These are phyloP conservation scores for Trichoderma sp. DNA, from an alignment of 2,329 filamentous ascomycete genomes.

Conservation along the genomic window DNA sequence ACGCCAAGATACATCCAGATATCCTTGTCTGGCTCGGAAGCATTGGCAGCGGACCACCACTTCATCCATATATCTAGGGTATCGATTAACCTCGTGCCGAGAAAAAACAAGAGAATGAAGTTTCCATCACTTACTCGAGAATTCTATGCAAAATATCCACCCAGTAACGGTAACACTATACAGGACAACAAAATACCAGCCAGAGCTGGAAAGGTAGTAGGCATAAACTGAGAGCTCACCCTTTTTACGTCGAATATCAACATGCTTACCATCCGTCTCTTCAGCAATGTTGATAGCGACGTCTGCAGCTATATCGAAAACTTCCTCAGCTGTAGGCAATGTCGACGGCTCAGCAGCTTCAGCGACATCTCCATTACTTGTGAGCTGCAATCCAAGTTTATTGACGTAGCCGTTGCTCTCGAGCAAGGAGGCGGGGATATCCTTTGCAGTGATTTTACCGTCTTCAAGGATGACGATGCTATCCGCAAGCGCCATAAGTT, in stretches of 20 bases:
- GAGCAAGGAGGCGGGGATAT: not conserved
- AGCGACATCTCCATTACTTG: not conserved
- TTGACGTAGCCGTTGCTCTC: slow-evolving; percentile 5
- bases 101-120: not conserved
- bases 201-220: slow-evolving; percentile 13
- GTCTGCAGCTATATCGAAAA: slow-evolving; percentile 8
- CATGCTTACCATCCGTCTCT: slow-evolving; percentile 4
- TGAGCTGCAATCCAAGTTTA: slow-evolving; percentile 7
- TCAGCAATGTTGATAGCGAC: not conserved
- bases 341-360: not conserved
- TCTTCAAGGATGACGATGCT: not conserved
- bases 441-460: not conserved
- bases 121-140: slow-evolving; percentile 8
- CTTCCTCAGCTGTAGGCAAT: not conserved
- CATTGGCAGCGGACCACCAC: slow-evolving; percentile 19
- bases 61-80: slow-evolving; percentile 13
- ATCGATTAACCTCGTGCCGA: too few species aligned
- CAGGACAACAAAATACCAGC: slow-evolving; percentile 1
- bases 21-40: slow-evolving; percentile 6
- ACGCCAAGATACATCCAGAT: slow-evolving; percentile 13
- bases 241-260: slow-evolving; percentile 13
- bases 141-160: slow-evolving; percentile 16
- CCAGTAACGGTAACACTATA: not conserved
- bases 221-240: slow-evolving; percentile 13
- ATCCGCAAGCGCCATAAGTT: slow-evolving; percentile 15